A percentile compares a stretch with the other conserved stretches of the same genome.
Conservation (phyloP, 495 filamentous ascomycete species). For the Penicillium arizonense region DNA sequence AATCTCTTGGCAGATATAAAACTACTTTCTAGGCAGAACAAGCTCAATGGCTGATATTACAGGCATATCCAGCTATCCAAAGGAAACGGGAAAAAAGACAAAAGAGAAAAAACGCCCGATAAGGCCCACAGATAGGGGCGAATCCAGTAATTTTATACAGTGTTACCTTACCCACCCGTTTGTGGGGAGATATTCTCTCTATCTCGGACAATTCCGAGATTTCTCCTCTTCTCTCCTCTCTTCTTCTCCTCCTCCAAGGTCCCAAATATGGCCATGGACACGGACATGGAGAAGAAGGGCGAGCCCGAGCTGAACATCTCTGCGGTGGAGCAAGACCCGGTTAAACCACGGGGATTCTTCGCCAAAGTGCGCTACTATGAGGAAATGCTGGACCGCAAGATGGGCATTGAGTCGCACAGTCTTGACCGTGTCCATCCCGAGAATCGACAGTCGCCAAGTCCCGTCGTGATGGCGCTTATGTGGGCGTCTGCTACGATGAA, state of each 20-base stretch:
- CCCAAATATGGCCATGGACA: conserved; percentile 15
- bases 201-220: neutral
- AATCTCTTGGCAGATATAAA: too few relatives aligned
- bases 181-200: neutral
- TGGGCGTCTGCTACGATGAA: conserved; percentile 56
- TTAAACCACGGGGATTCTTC: conserved; percentile 26
- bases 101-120: neutral
- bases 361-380: conserved; percentile 43
- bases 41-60: too few relatives aligned
- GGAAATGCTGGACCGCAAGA: conserved; percentile 46
- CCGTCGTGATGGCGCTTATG: conserved; percentile 48
- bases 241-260: neutral
- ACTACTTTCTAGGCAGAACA: too few relatives aligned
- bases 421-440: conserved; percentile 52
- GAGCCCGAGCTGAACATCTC: conserved; percentile 47
- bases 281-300: conserved; percentile 42
- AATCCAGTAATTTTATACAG: neutral
- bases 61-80: too few relatives aligned
- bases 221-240: neutral
- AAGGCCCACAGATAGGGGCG: neutral
- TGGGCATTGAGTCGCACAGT: conserved; percentile 54
- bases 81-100: too few relatives aligned
- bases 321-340: conserved; percentile 12
- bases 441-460: conserved; percentile 30
- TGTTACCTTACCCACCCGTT: neutral